phyloP scores from a whole-genome alignment of 1,139 yeast species.

The Pichia sp. region DNA sequence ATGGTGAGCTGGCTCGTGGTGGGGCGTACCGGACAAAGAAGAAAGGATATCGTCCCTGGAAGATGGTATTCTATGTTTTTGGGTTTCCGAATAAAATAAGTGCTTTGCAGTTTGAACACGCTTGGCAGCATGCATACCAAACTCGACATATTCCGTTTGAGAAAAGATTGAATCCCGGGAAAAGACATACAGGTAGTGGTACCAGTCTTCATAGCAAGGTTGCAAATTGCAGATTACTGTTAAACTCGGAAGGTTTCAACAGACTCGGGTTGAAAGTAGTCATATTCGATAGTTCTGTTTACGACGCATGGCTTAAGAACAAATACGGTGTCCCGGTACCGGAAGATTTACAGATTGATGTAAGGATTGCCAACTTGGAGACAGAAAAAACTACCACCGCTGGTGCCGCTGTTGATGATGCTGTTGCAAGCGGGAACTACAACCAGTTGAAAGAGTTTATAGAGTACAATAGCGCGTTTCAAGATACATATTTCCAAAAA shows the following conservation, averaged over 20 bases:
- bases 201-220: conserved; percentile 45
- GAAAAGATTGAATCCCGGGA: conserved; percentile 32
- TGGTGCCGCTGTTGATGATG: not conserved
- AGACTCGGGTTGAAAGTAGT: conserved; percentile 34
- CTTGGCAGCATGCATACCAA: conserved; percentile 69
- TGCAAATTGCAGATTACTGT: conserved; percentile 47
- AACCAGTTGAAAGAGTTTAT: conserved; percentile 26
- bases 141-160: conserved; percentile 51
- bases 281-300: conserved; percentile 22
- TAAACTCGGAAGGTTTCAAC: conserved; percentile 40
- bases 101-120: conserved; percentile 72
- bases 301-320: conserved; percentile 19
- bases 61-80: conserved; percentile 54
- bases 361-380: not conserved
- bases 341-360: conserved; percentile 19
- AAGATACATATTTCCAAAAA: conserved; percentile 18
- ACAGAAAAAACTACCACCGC: conserved; percentile 5
- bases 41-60: conserved; percentile 66
- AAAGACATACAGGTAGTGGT: conserved; percentile 30
- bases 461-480: conserved; percentile 10
- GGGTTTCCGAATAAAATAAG: conserved; percentile 70
- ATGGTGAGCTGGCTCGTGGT: conserved; percentile 57
- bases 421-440: conserved; percentile 30
- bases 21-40: conserved; percentile 67
- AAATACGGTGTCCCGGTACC: conserved; percentile 23